Conservation (phyloP, 129 eudicot species). For the Flaveria brownii region DNA sequence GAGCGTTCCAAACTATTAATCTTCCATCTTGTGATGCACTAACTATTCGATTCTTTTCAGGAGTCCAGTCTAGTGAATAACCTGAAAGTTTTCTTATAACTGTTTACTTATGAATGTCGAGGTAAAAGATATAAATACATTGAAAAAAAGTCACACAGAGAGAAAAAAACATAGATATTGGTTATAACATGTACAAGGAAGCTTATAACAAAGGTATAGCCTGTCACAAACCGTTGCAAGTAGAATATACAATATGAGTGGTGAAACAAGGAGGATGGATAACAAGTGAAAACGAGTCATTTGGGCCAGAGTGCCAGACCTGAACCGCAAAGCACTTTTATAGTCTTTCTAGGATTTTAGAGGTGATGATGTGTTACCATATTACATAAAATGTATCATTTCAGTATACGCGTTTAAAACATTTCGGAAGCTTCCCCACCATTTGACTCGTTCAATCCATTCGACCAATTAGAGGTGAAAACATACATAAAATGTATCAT, state of each 20-base stretch:
- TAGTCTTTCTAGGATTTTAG: no score
- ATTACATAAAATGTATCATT: neutral
- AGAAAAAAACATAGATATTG: neutral
- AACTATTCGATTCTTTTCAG: no score
- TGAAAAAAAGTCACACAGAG: neutral
- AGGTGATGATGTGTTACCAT: neutral
- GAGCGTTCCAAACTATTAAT: no score
- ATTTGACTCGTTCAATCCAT: no score
- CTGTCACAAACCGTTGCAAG: no score
- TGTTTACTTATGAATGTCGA: neutral
- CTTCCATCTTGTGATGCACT: no score
- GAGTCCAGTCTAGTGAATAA: conserved; percentile 96
- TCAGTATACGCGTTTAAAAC: neutral
- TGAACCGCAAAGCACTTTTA: neutral
- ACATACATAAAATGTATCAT: no score
- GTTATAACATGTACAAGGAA: no score
- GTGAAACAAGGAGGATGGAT: neutral
- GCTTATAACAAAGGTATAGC: no score
- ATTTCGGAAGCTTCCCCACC: neutral
- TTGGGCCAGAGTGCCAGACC: neutral
- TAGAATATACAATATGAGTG: no score
- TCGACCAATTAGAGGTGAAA: no score
- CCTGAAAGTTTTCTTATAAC: conserved; percentile 39
- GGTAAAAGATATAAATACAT: neutral
- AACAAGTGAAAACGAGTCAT: neutral